Conservation (phyloP, 2,329 filamentous ascomycete species). For the Fusarium veterinarium region DNA sequence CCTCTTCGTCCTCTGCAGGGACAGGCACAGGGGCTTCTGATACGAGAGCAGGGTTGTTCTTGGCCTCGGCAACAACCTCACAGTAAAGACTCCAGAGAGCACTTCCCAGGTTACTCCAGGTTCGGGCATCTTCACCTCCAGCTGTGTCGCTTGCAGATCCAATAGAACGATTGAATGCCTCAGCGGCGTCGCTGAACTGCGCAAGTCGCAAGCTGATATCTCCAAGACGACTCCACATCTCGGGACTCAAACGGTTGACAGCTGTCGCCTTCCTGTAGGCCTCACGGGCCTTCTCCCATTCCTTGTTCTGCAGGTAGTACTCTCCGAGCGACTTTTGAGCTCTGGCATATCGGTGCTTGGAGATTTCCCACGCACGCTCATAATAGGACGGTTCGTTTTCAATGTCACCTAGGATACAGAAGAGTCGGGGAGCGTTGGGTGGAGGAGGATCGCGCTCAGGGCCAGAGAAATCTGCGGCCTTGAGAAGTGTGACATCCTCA, state of each 20-base stretch:
- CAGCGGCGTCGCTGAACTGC: constrained; percentile 80
- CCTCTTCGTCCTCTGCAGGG: constrained; percentile 43
- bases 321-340: constrained; percentile 90
- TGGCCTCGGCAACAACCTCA: constrained; percentile 58
- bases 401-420: constrained; percentile 94
- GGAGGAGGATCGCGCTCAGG: constrained; percentile 76
- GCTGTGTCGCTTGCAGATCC: constrained; percentile 67
- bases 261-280: constrained; percentile 82
- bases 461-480: constrained; percentile 65
- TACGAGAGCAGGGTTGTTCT: constrained; percentile 42
- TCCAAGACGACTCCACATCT: constrained; percentile 90
- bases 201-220: constrained; percentile 86
- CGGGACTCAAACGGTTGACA: constrained; percentile 83
- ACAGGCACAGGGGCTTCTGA: constrained; percentile 37
- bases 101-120: constrained; percentile 94
- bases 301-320: constrained; percentile 74
- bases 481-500: constrained; percentile 67
- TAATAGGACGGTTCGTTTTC: constrained; percentile 81
- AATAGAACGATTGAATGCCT: constrained; percentile 86
- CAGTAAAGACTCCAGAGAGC: constrained; percentile 78
- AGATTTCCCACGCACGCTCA: constrained; percentile 88
- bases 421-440: constrained; percentile 84
- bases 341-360: constrained; percentile 81
- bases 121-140: constrained; percentile 89
- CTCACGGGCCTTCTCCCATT: constrained; percentile 76